Evolutionary conservation across 1,284 basidiomycete genomes (phyloP).

Genomic region (Mycena citricolor): DNA sequence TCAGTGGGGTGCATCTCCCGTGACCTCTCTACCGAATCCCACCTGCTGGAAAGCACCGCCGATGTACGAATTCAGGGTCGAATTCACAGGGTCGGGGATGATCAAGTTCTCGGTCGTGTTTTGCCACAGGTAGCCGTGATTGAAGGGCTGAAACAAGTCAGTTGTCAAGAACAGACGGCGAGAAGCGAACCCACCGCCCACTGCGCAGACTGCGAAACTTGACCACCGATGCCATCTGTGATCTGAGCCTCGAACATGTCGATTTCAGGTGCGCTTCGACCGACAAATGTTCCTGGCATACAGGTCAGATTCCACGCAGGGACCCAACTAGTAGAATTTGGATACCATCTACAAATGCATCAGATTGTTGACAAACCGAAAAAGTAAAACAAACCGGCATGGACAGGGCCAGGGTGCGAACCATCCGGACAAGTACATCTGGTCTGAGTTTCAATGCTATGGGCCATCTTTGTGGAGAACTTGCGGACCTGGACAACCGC

Average conservation of each 20-base stretch:
- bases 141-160: constrained; percentile 10
- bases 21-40: no score
- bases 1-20: no score
- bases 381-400: no score
- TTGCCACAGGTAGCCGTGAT: constrained; percentile 46
- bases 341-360: no score
- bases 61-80: constrained; percentile 49
- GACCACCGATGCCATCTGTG: constrained; percentile 12
- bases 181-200: constrained; percentile 33
- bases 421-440: constrained; percentile 73
- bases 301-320: no score
- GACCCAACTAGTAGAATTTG: no score
- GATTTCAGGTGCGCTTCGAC: constrained; percentile 75
- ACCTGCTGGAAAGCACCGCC: constrained; percentile 65
- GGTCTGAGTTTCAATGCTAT: no score
- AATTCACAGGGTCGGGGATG: constrained; percentile 49
- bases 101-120: constrained; percentile 46
- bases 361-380: no score
- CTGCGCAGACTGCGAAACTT: constrained; percentile 19
- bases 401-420: constrained; percentile 72
- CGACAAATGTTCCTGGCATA: constrained; percentile 70
- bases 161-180: no score
- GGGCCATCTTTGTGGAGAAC: no score
- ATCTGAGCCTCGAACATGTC: constrained; percentile 75
- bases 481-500: constrained; percentile 66